Conservation (phyloP, 192 early-diverging fungal species). For the Diversispora epigaea region DNA sequence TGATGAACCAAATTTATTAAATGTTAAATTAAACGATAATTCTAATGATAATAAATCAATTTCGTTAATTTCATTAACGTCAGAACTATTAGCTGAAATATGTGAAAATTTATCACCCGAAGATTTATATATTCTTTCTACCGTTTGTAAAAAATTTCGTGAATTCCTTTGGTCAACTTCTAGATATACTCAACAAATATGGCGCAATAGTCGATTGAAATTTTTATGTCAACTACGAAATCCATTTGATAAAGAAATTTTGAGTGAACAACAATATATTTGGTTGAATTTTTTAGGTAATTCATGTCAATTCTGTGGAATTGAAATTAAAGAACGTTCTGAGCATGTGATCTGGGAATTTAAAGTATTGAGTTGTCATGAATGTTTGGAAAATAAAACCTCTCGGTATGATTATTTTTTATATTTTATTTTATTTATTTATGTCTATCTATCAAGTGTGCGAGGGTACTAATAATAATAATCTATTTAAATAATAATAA, state of each 20-base stretch:
- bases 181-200: background rate
- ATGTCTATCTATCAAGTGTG: background rate
- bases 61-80: background rate
- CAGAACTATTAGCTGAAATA: background rate
- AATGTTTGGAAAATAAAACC: background rate
- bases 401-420: background rate
- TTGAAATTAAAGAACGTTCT: background rate
- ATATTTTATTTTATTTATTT: background rate
- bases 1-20: no score
- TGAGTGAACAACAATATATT: slow-evolving; percentile 1
- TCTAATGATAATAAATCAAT: no score
- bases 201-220: background rate
- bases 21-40: no score
- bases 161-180: background rate
- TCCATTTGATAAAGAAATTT: background rate
- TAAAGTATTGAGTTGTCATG: background rate
- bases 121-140: background rate
- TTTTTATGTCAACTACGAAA: background rate
- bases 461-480: no score
- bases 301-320: background rate
- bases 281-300: background rate
- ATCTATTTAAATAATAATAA: no score
- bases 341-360: background rate
- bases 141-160: background rate
- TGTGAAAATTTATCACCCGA: background rate